These are phyloP conservation scores for Microsporum canis DNA, from an alignment of 2,329 filamentous ascomycete genomes.

Conservation along the genomic window DNA sequence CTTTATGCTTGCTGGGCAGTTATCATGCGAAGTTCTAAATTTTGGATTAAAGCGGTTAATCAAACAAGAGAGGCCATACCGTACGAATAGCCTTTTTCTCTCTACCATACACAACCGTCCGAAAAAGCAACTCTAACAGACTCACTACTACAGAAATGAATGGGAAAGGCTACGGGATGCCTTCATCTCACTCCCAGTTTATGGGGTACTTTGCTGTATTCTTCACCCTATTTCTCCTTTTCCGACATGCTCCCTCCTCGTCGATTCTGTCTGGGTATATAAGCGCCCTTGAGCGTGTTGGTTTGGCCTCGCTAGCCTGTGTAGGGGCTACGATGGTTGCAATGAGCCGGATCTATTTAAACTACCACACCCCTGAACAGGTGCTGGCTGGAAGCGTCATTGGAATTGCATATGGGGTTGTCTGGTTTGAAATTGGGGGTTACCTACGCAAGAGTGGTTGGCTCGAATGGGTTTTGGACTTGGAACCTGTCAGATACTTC, in stretches of 20 bases:
- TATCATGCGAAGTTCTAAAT: slow-evolving; percentile 84
- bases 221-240: slow-evolving; percentile 69
- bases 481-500: slow-evolving; percentile 52
- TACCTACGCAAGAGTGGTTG: slow-evolving; percentile 55
- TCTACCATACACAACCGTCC: no score
- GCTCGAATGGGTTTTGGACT: slow-evolving; percentile 61
- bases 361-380: slow-evolving; percentile 82
- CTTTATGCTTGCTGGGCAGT: slow-evolving; percentile 83
- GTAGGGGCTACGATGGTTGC: slow-evolving; percentile 58
- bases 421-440: slow-evolving; percentile 69
- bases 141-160: slow-evolving; percentile 30
- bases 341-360: slow-evolving; percentile 75
- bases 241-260: slow-evolving; percentile 54
- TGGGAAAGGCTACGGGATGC: slow-evolving; percentile 96
- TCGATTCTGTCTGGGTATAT: slow-evolving; percentile 28
- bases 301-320: slow-evolving; percentile 48
- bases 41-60: slow-evolving; percentile 81
- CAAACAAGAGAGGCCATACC: slow-evolving; percentile 76
- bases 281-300: slow-evolving; percentile 44
- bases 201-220: slow-evolving; percentile 83
- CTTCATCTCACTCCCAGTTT: slow-evolving; percentile 88
- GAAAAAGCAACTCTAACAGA: no score
- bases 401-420: slow-evolving; percentile 57
- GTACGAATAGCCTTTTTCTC: slow-evolving; percentile 37
- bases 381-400: slow-evolving; percentile 68